Evolutionary conservation across 192 early-diverging fungal genomes (phyloP).

Genomic region (Umbelopsis isabellina): DNA sequence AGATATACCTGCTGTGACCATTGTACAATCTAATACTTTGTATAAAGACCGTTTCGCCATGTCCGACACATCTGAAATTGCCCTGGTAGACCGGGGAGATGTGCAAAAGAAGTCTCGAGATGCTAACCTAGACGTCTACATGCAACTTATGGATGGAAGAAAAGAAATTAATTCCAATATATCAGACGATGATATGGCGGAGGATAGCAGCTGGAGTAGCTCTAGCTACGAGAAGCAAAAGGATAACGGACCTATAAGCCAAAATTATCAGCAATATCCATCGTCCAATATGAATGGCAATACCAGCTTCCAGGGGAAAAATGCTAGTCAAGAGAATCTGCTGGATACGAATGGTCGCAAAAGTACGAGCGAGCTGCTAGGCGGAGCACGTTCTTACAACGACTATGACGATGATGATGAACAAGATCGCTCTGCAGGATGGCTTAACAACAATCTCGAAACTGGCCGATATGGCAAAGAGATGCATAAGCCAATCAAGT

Average conservation of each 20-base stretch:
- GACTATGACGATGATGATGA: conserved; percentile 7
- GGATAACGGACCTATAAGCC: not conserved
- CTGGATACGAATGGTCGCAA: not conserved
- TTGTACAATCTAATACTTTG: conserved; percentile 22
- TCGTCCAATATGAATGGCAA: not conserved
- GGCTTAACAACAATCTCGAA: conserved; percentile 3
- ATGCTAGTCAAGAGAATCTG: conserved; percentile 2
- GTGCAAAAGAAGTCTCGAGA: not conserved
- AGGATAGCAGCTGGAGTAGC: conserved; percentile 5
- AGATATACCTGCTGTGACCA: conserved; percentile 13
- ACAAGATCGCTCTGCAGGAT: not conserved
- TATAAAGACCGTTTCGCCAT: conserved; percentile 10
- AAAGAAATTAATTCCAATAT: not conserved
- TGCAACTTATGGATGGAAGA: conserved; percentile 15
- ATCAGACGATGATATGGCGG: conserved; percentile 2
- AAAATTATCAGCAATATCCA: not conserved
- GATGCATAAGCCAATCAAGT: conserved; percentile 4
- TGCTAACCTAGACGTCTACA: conserved; percentile 6
- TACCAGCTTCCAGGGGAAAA: not conserved
- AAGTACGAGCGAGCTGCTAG: not conserved
- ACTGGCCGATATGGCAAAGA: not conserved
- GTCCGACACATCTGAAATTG: not conserved
- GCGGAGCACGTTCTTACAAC: not conserved
- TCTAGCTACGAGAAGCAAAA: not conserved
- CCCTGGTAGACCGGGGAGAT: not conserved